These are phyloP conservation scores for Entomortierella beljakovae DNA, from an alignment of 192 early-diverging fungal genomes.

Conservation along the genomic window DNA sequence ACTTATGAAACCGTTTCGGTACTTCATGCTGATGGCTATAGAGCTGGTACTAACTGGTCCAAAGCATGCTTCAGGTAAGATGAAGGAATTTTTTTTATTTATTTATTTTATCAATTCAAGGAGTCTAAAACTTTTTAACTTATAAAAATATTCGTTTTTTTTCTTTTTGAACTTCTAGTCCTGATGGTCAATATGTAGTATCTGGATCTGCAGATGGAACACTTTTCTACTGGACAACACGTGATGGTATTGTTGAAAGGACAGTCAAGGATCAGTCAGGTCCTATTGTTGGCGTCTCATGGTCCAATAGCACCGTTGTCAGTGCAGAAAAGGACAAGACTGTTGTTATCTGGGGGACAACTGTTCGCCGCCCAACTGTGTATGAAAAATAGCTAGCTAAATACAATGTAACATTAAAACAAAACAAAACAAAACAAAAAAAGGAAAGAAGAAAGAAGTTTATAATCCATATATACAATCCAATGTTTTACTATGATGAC, in stretches of 20 bases:
- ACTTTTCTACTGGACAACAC: slow-evolving; percentile 84
- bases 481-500: no score
- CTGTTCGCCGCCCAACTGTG: slow-evolving; percentile 38
- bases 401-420: not conserved
- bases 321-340: slow-evolving; percentile 77
- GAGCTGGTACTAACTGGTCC: slow-evolving; percentile 90
- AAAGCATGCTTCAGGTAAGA: slow-evolving; percentile 80
- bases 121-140: not conserved
- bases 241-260: slow-evolving; percentile 73
- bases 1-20: slow-evolving; percentile 80
- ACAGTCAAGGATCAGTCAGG: slow-evolving; percentile 79
- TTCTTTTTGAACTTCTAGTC: slow-evolving; percentile 52
- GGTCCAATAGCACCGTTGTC: slow-evolving; percentile 72
- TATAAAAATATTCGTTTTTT: no score
- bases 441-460: no score
- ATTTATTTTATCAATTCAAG: not conserved
- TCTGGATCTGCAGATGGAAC: slow-evolving; percentile 86
- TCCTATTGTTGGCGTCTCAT: slow-evolving; percentile 76
- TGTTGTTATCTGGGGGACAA: slow-evolving; percentile 67
- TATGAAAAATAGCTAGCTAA: slow-evolving; percentile 48
- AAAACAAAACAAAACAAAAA: not conserved
- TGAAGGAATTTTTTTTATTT: not conserved
- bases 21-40: slow-evolving; percentile 80
- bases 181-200: slow-evolving; percentile 85
- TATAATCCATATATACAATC: no score